Evolutionary conservation across 2,329 filamentous ascomycete species (phyloP).

Genomic region (Blastomyces parvus): DNA sequence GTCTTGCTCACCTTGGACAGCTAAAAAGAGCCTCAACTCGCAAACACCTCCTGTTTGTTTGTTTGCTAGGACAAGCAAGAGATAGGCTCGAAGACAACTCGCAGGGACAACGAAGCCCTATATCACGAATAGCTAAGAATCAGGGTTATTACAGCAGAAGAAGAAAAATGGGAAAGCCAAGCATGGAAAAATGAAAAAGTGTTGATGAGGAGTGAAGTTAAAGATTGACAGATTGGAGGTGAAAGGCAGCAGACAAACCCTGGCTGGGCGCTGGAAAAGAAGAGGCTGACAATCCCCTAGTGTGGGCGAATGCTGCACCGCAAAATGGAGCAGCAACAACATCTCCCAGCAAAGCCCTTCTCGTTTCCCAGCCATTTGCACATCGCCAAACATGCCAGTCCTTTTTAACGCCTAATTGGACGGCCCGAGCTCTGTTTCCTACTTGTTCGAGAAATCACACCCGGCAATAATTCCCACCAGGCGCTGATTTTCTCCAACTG

Average conservation of each 20-base stretch:
- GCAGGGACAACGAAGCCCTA: neutral
- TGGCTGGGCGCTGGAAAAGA: conserved; percentile 1
- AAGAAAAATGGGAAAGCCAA: neutral
- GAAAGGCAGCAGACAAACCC: neutral
- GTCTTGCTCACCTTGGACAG: conserved; percentile 1
- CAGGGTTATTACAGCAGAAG: neutral
- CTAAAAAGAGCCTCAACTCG: neutral
- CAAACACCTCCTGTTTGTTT: neutral
- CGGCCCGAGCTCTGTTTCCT: neutral
- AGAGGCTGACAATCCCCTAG: conserved; percentile 7
- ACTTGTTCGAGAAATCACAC: neutral
- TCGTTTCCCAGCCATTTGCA: neutral
- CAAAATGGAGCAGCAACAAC: neutral
- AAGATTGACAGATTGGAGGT: neutral
- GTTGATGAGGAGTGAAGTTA: neutral
- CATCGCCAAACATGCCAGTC: neutral
- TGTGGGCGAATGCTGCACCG: neutral
- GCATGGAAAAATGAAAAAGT: neutral
- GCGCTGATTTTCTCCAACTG: conserved; percentile 1
- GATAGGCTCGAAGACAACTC: neutral
- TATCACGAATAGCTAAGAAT: neutral
- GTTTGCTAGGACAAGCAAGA: neutral
- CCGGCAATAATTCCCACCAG: neutral
- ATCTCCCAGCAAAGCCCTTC: neutral
- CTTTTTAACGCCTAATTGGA: neutral